phyloP scores from a whole-genome alignment of 1,284 basidiomycete species.

The Marasmius sp. region DNA sequence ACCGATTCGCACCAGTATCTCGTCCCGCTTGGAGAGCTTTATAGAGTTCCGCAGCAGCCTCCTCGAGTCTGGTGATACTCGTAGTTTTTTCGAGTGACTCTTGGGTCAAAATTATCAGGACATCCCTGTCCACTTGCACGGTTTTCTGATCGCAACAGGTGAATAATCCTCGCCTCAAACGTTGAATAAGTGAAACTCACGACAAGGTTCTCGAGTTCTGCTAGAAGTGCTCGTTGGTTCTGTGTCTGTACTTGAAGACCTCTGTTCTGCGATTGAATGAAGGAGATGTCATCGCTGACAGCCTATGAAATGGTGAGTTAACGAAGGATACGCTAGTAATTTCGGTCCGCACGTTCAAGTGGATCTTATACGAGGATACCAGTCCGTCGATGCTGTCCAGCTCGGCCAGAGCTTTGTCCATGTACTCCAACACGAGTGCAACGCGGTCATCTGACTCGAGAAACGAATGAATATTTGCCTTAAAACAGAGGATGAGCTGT shows the following conservation, averaged over 20 bases:
- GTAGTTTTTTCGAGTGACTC: constrained; percentile 79
- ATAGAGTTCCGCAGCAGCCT: constrained; percentile 87
- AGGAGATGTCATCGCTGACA: constrained; percentile 91
- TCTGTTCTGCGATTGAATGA: constrained; percentile 95
- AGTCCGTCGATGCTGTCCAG: constrained; percentile 86
- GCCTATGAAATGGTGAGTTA: constrained; percentile 52
- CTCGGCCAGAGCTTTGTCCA: constrained; percentile 85
- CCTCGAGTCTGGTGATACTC: constrained; percentile 80
- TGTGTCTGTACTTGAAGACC: constrained; percentile 97
- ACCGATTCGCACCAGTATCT: constrained; percentile 63
- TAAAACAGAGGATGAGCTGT: background rate
- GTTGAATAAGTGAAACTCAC: constrained; percentile 40
- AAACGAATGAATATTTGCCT: constrained; percentile 98
- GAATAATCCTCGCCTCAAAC: background rate
- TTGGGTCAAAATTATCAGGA: constrained; percentile 78
- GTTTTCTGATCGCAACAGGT: constrained; percentile 65
- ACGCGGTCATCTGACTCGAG: constrained; percentile 91
- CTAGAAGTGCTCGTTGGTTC: constrained; percentile 85
- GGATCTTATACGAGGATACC: constrained; percentile 90
- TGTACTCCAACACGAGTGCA: constrained; percentile 80
- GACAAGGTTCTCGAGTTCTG: constrained; percentile 83
- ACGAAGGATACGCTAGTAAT: constrained; percentile 3
- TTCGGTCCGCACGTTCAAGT: constrained; percentile 75
- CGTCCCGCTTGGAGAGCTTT: constrained; percentile 92
- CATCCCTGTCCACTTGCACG: constrained; percentile 84